Evolutionary conservation across 306 rosid genomes (phyloP), one percentile per base, ranked within the genome.

Genomic region (Leucaena leucocephala): DNA sequence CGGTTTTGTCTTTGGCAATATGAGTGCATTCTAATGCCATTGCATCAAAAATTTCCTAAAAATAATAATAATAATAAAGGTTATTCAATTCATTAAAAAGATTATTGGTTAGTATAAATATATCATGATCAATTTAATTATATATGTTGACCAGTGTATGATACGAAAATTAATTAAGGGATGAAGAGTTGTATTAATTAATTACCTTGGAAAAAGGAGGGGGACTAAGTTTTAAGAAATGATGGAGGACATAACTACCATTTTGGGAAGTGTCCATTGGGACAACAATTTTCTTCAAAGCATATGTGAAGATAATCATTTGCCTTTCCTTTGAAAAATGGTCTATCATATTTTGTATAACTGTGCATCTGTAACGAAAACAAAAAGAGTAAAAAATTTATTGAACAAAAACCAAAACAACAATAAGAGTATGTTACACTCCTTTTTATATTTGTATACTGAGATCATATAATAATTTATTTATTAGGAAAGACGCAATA

Each of bases 171-270:
- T 27, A 13, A 48, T 13, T 3, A 14, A 48, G 52, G 16, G 38
- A 43, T 7, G 40, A 14, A 36, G 59, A 2, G 15, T 58, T 48
- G 52, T 4, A 48, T 48, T 4, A 48, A 49, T 3, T 40, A 40
- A 43, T 68, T 71, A 90, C 89, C 61, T 70, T 67, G 8, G 63
- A 7, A 34, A 2, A 2, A 0, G 12, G 1, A 0, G 9, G 14
- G 0, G 81, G 33, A 54, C 81, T 83, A 38, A 75, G 0, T 12
- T 35, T 54, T 48, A 87, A 21, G 68, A 86, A 87, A 1, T 50
- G 65, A 33, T 65, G 19, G 77, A 84, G 70, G 10, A 87, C 80
- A 81, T 67, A 68, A 19, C 74, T 54, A 40, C 90, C 90, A 61
- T 82, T 76, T 15, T 11, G 0, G 33, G 54, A 66, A 27, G 73